Evolutionary conservation across 768 basidiomycete species (phyloP).

Genomic region (Tricholoma saponaceum): DNA sequence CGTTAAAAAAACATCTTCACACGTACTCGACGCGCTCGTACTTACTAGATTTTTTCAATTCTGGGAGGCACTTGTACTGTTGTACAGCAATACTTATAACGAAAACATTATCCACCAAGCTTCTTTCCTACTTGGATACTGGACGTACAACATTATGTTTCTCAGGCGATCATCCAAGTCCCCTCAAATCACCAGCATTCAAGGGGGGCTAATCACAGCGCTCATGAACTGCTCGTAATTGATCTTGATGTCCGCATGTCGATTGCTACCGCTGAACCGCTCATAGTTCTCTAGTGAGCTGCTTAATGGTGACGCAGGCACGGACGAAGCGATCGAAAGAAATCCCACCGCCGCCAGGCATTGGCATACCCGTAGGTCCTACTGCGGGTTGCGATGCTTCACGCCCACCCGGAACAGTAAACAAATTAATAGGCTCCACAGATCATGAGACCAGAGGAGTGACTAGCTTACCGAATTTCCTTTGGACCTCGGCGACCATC

Average conservation of each 20-base stretch:
- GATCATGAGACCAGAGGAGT: neutral
- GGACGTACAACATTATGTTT: neutral
- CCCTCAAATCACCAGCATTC: constrained; percentile 21
- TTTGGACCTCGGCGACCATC: constrained; percentile 61
- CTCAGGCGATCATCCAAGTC: neutral
- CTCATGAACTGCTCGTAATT: constrained; percentile 73
- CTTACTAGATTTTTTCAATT: too few relatives aligned
- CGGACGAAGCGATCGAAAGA: constrained; percentile 86
- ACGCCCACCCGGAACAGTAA: constrained; percentile 45
- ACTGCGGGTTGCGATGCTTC: constrained; percentile 44
- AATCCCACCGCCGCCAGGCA: constrained; percentile 45
- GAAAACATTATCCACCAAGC: neutral
- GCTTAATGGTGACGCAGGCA: constrained; percentile 79
- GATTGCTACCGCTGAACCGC: constrained; percentile 54
- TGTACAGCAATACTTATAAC: neutral
- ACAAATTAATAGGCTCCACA: constrained; percentile 17
- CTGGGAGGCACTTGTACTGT: neutral
- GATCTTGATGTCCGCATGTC: constrained; percentile 70
- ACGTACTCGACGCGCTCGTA: too few relatives aligned
- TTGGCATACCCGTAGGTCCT: constrained; percentile 24
- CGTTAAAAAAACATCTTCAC: too few relatives aligned
- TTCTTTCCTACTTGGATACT: neutral
- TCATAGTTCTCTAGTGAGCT: constrained; percentile 71
- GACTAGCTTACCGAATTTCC: constrained; percentile 67
- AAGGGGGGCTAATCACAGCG: constrained; percentile 60